These are phyloP conservation scores for Lignosus rhinocerotis DNA, from an alignment of 1,284 basidiomycete genomes.

Conservation along the genomic window DNA sequence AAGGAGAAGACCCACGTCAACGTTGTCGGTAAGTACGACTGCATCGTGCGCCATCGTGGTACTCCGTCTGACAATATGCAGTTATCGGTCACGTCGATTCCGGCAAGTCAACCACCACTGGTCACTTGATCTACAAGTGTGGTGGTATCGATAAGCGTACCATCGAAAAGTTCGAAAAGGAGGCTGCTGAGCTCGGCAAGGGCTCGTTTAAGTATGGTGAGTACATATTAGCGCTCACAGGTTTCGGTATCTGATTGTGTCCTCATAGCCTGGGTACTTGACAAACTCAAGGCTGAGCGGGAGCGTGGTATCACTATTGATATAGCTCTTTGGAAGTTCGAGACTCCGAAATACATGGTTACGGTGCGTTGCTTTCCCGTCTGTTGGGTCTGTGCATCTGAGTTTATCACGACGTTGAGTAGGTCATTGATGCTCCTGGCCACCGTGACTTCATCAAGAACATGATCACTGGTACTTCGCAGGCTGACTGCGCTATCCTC, in stretches of 20 bases:
- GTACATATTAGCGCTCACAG: constrained; percentile 33
- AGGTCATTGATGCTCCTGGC: constrained; percentile 98
- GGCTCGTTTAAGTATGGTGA: constrained; percentile 98
- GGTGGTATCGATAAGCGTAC: constrained; percentile 99
- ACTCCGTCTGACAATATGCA: constrained; percentile 34
- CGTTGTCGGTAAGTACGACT: constrained; percentile 75
- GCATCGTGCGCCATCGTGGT: not conserved
- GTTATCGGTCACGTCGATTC: constrained; percentile 98
- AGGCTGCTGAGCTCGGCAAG: constrained; percentile 99
- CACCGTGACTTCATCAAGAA: constrained; percentile 99
- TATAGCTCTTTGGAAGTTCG: constrained; percentile 99
- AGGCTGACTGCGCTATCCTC: constrained; percentile 99
- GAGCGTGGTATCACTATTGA: constrained; percentile 99
- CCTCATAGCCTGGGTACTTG: constrained; percentile 93
- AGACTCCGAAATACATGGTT: constrained; percentile 91
- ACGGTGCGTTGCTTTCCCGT: constrained; percentile 58
- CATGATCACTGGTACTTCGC: constrained; percentile 99
- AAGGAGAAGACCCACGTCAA: constrained; percentile 89
- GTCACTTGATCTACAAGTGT: constrained; percentile 99
- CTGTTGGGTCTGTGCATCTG: constrained; percentile 1
- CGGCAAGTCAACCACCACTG: constrained; percentile 99
- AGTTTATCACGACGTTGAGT: constrained; percentile 6
- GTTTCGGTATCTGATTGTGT: constrained; percentile 9
- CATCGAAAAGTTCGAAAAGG: constrained; percentile 99
- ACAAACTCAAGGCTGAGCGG: constrained; percentile 99